Base-by-base conservation (phyloP, 805 yeast genomes). In the Starmerella stellata region DNA sequence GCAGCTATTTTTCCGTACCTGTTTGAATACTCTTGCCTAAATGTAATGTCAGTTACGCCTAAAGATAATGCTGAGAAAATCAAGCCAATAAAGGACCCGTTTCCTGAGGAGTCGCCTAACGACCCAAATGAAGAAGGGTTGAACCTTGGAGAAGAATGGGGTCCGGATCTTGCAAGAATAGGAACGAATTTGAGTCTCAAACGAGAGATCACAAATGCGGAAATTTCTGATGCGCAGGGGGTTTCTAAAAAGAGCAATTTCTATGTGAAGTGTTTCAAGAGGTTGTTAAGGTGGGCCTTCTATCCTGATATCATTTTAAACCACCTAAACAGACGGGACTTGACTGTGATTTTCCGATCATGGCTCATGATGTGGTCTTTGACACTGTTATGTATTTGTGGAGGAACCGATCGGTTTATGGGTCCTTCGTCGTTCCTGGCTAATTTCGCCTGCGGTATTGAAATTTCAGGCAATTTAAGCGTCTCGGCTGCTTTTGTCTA, bases 281-380 rank as follows among this genome's bases (percentile, higher is more conserved):
- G 14, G 14, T 17, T 29, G 16, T 17, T 29, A 15, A 29, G 32
- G 19, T 29, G 34, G 4, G 37, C 40, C 3, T 8, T 46, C 2
- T 42, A 37, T 38, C 50, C 50, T 2, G 33, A 42, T 36, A 18
- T 48, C 21, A 40, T 53, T 9, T 24, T 46, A 18, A n/a, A 44
- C n/a, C 55, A 52, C 35, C 40, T 52, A n/a, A 53, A 54, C 35
- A 24, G 18, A 17, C 23, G 36, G 4, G 50, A 54, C 27, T 35
- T 53, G 17, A 47, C 43, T 21, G 30, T 38, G 5, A 42, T 52
- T 1, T 30, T 46, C 14, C 39, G 57, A 3, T 50, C 56, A 2
- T 54, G 57, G 57, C 24, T 45, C 5, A 44, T 39, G 30, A 39
- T 49, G 40, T 53, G 53, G 53, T 39, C 50, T 2, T 38, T 48